Evolutionary conservation across 1,139 yeast genomes (phyloP).

Genomic region (Lodderomyces parapsilosis): DNA sequence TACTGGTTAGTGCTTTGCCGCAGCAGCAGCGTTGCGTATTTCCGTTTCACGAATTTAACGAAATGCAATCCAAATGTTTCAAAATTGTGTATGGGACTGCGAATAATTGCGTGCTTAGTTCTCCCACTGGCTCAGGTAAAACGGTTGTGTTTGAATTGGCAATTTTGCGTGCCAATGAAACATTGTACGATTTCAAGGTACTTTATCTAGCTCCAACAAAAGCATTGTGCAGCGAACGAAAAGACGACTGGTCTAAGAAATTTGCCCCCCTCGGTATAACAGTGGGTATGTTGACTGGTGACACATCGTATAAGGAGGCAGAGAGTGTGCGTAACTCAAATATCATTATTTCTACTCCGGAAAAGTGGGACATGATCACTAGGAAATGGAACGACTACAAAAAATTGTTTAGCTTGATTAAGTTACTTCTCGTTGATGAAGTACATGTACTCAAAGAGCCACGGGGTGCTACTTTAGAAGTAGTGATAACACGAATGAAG

Average conservation of each 20-base stretch:
- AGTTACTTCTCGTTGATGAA: conserved; percentile 49
- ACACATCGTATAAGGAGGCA: conserved; percentile 39
- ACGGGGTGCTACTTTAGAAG: conserved; percentile 55
- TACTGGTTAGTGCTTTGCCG: conserved; percentile 10
- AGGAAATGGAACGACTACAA: conserved; percentile 47
- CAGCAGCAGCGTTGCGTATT: conserved; percentile 19
- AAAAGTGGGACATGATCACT: conserved; percentile 56
- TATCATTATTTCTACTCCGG: conserved; percentile 55
- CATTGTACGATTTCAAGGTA: conserved; percentile 26
- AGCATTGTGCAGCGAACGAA: conserved; percentile 47
- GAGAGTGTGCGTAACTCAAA: conserved; percentile 42
- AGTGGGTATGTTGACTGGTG: conserved; percentile 52
- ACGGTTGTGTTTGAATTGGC: conserved; percentile 56
- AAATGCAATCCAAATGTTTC: conserved; percentile 50
- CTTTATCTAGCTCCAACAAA: conserved; percentile 57
- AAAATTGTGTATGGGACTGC: conserved; percentile 27
- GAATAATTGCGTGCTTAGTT: conserved; percentile 46
- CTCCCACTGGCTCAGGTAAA: conserved; percentile 62
- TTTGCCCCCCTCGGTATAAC: conserved; percentile 32
- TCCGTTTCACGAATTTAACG: conserved; percentile 39
- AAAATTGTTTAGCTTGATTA: conserved; percentile 35
- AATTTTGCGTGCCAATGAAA: conserved; percentile 29
- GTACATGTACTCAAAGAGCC: conserved; percentile 47
- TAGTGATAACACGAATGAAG: conserved; percentile 52
- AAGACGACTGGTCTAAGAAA: conserved; percentile 41